These are phyloP conservation scores for Diplotaxis tenuifolia DNA, from an alignment of 345 rosid genomes.

Conservation along the genomic window DNA sequence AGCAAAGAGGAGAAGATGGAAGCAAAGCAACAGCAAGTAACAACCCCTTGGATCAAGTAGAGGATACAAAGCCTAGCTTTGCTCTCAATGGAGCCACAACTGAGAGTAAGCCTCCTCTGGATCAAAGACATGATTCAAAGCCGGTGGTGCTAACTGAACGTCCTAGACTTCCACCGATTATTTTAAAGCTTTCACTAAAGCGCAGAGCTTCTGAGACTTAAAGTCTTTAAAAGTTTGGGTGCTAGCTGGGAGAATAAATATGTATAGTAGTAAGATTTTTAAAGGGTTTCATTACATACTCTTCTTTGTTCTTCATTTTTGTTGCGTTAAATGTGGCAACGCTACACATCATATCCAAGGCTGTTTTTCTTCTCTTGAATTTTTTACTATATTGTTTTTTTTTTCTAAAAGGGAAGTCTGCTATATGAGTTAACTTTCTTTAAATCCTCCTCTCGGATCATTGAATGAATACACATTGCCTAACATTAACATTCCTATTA, in stretches of 20 bases:
- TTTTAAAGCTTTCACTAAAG: constrained; percentile 32
- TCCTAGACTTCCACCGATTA: constrained; percentile 35
- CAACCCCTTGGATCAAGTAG: constrained; percentile 29
- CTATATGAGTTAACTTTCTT: not conserved
- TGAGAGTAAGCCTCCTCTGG: constrained; percentile 10
- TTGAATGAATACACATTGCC: not conserved
- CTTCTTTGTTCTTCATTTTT: constrained; percentile 1
- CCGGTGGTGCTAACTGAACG: constrained; percentile 6
- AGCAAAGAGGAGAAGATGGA: constrained; percentile 20
- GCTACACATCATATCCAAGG: constrained; percentile 7
- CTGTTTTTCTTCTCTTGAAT: not conserved
- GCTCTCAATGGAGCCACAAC: constrained; percentile 23
- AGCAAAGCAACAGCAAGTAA: constrained; percentile 21
- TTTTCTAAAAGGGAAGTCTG: not conserved
- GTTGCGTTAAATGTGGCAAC: constrained; percentile 2
- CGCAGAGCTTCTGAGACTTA: constrained; percentile 20
- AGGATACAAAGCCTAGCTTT: constrained; percentile 26
- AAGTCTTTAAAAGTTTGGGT: not conserved
- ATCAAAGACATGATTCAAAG: constrained; percentile 7
- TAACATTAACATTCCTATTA: not conserved
- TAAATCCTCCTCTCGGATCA: not conserved
- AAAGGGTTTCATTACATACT: not conserved
- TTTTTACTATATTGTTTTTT: not conserved
- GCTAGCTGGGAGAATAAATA: constrained; percentile 22
- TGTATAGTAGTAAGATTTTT: constrained; percentile 21